Base-by-base conservation (phyloP, 805 yeast genomes). In the Wickerhamomyces hampshirensis region DNA sequence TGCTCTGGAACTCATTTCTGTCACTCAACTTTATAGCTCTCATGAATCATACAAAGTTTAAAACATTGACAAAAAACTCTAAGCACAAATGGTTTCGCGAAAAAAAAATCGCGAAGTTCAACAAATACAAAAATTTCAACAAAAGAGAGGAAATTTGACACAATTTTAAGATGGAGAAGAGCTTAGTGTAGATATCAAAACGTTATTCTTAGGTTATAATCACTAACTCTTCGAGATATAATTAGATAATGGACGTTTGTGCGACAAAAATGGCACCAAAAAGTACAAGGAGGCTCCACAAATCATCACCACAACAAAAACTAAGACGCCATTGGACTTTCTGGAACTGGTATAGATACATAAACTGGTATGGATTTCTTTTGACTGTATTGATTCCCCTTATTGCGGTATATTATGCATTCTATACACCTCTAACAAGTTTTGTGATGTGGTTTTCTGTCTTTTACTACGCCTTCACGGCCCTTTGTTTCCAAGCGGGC, bases 401-500 rank as follows among this genome's bases (percentile, higher is more conserved):
- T 12, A 37, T 57, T 31, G 83, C 81, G 5, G 31, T 72, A 15
- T 42, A 55, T 32, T 56, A 53, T 28, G 71, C 75, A 9, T 58
- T 65, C 5, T 51, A 56, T 37, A 65, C 68, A 21, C 70, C 74
- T 1, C 69, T 82, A 26, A 61, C 62, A 32, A 28, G 42, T 36
- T 68, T 67, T 51, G 82, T 95, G 3, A 48, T 77, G 3, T 48
- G 66, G 14, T 73, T 81, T 53, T 69, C 78, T 1, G 35, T 78
- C 11, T 44, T 66, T 33, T 70, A 79, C 53, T 86, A 84, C 57
- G 48, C 66, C 15, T 51, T 75, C 39, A 73, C 86, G 11, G 79
- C 86, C 18, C 48, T 84, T n/a, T 76, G 87, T 27, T 76, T 86
- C 51, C 84, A 89, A 31, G 84, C 87, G 12, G 85, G 94, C 3